Evolutionary conservation across 306 rosid species (phyloP).

Genomic region (Glycine soja): DNA sequence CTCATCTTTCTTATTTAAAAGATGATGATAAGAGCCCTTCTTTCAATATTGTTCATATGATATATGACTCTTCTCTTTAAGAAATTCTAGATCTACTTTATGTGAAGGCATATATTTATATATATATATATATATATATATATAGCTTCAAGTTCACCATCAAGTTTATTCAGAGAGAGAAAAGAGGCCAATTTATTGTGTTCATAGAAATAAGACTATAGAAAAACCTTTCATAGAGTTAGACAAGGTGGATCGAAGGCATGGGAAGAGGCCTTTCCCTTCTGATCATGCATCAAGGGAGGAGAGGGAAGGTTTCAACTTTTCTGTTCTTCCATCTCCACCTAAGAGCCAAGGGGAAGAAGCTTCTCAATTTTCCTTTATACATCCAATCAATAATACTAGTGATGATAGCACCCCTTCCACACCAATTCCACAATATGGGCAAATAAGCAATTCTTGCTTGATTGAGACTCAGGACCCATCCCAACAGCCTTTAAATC

Average conservation of each 20-base stretch:
- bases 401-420: constrained; percentile 9
- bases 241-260: constrained; percentile 59
- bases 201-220: background rate
- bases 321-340: constrained; percentile 23
- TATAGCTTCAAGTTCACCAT: constrained; percentile 6
- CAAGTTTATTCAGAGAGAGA: constrained; percentile 22
- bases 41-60: constrained; percentile 20
- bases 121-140: background rate
- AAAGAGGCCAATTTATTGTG: background rate
- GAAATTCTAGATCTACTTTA: constrained; percentile 46
- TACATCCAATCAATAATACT: constrained; percentile 18
- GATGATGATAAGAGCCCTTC: background rate
- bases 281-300: constrained; percentile 52
- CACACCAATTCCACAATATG: constrained; percentile 32
- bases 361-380: constrained; percentile 30
- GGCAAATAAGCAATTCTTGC: constrained; percentile 23
- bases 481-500: constrained; percentile 24
- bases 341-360: constrained; percentile 41
- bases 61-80: constrained; percentile 20
- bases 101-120: background rate
- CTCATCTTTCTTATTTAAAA: constrained; percentile 29
- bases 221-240: constrained; percentile 13
- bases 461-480: constrained; percentile 47
- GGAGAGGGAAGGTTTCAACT: constrained; percentile 38
- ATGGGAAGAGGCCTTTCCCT: constrained; percentile 59